Conservation (phyloP, 371 early-diverging fungal species). For the Funneliformis caledonium region DNA sequence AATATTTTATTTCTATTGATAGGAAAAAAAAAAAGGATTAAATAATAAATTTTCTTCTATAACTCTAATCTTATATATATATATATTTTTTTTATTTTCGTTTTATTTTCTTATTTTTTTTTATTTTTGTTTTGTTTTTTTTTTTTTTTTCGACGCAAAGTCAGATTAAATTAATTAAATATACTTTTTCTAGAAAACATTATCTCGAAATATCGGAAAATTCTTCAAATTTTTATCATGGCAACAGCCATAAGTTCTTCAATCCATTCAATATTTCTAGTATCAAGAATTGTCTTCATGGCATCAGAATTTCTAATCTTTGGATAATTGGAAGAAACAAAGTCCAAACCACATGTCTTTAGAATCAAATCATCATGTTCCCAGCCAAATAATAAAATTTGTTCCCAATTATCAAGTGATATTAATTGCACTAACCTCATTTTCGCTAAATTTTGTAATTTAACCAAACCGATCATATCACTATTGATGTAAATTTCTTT, state of each 20-base stretch:
- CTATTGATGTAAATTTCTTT: slow-evolving; percentile 35
- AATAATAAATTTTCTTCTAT: too few species aligned
- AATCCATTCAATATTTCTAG: neutral
- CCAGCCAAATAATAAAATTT: slow-evolving; percentile 17
- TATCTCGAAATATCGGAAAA: too few species aligned
- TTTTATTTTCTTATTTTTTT: too few species aligned
- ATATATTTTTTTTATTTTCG: too few species aligned
- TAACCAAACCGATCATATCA: slow-evolving; percentile 28
- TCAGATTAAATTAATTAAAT: too few species aligned
- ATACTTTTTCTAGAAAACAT: too few species aligned
- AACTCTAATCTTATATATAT: too few species aligned
- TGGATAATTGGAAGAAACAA: neutral
- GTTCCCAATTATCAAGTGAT: slow-evolving; percentile 26
- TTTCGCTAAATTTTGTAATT: slow-evolving; percentile 24
- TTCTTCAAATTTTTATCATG: neutral
- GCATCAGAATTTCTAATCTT: neutral
- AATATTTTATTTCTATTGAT: too few species aligned
- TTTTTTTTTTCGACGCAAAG: too few species aligned
- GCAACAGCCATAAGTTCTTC: slow-evolving; percentile 1
- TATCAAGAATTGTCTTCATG: neutral
- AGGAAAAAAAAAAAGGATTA: too few species aligned
- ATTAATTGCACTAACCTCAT: slow-evolving; percentile 4
- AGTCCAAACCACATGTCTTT: neutral
- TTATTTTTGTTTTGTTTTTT: too few species aligned
- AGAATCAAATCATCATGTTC: neutral